A percentile compares a stretch with the other conserved stretches of the same genome.
Conservation (phyloP, 108 stramenopile genomes). For the Fragilaria radians region DNA sequence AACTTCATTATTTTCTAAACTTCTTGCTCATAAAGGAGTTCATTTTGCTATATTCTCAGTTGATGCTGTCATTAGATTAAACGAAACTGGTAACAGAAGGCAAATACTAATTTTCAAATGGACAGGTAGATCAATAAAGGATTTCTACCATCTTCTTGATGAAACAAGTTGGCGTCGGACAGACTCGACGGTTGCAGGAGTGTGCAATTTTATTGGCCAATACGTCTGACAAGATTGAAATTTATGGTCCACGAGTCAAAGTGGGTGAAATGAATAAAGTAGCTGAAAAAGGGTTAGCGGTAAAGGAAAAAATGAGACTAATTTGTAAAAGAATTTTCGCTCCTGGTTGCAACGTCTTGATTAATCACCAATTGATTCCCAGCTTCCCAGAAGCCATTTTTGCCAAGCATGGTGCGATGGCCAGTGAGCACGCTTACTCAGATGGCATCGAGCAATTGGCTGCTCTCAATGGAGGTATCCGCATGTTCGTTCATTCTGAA, state of each 20-base stretch:
- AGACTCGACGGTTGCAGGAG: conserved; percentile 91
- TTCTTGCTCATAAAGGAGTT: conserved; percentile 93
- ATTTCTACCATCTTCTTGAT: conserved; percentile 96
- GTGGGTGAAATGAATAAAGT: conserved; percentile 95
- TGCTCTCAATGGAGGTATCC: conserved; percentile 91
- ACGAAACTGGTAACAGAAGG: conserved; percentile 89
- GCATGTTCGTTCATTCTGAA: conserved; percentile 98
- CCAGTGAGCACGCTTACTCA: conserved; percentile 99
- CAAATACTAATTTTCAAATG: conserved; percentile 97
- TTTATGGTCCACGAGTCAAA: conserved; percentile 97
- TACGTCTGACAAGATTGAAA: conserved; percentile 99
- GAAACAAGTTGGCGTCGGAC: conserved; percentile 95
- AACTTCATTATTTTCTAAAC: conserved; percentile 96
- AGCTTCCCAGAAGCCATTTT: conserved; percentile 97
- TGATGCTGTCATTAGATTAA: conserved; percentile 92
- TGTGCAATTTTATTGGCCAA: conserved; percentile 98
- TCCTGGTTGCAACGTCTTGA: conserved; percentile 97
- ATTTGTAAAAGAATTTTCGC: conserved; percentile 97
- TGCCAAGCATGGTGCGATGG: conserved; percentile 93
- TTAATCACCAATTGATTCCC: conserved; percentile 99
- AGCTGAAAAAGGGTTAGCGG: conserved; percentile 98
- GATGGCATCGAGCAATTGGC: conserved; percentile 98
- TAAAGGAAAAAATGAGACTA: conserved; percentile 95
- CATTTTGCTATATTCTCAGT: conserved; percentile 97
- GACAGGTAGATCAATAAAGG: conserved; percentile 88